Evolutionary conservation across 2,329 filamentous ascomycete species (phyloP).

Genomic region (Pleomassaria siparia): DNA sequence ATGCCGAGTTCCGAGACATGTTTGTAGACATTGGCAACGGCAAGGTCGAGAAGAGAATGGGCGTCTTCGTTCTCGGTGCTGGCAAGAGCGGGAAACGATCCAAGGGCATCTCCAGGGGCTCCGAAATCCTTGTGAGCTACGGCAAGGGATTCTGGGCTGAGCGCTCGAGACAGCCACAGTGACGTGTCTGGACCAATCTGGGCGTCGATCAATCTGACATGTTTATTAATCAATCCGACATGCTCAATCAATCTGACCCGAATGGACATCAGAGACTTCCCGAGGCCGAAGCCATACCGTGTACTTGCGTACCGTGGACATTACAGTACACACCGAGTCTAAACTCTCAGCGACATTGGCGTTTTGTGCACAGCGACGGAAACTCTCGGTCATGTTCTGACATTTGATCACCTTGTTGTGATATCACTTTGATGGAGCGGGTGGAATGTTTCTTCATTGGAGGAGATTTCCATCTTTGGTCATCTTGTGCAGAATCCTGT

Average conservation of each 20-base stretch:
- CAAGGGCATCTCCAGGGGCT: conserved; percentile 50
- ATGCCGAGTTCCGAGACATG: conserved; percentile 49
- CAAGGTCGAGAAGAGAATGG: conserved; percentile 50
- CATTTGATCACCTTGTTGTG: too few species aligned
- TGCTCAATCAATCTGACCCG: too few species aligned
- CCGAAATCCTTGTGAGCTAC: conserved; percentile 57
- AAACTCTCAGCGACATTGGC: too few species aligned
- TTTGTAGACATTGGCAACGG: conserved; percentile 40
- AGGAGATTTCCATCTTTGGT: too few species aligned
- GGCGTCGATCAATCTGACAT: too few species aligned
- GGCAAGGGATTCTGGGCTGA: conserved; percentile 55
- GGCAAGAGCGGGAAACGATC: conserved; percentile 53
- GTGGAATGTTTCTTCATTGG: not conserved
- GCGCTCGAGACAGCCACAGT: conserved; percentile 15
- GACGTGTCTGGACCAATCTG: too few species aligned
- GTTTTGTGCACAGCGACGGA: not conserved
- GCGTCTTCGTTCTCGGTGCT: conserved; percentile 52
- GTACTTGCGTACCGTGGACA: too few species aligned
- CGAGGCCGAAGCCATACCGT: too few species aligned
- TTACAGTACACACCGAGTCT: too few species aligned
- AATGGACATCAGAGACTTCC: too few species aligned
- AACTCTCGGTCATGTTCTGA: too few species aligned
- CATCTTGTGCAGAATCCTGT: not conserved
- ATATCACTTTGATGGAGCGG: not conserved
- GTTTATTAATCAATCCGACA: too few species aligned